Conservation (phyloP, 306 rosid species). For the Quercus wislizeni region DNA sequence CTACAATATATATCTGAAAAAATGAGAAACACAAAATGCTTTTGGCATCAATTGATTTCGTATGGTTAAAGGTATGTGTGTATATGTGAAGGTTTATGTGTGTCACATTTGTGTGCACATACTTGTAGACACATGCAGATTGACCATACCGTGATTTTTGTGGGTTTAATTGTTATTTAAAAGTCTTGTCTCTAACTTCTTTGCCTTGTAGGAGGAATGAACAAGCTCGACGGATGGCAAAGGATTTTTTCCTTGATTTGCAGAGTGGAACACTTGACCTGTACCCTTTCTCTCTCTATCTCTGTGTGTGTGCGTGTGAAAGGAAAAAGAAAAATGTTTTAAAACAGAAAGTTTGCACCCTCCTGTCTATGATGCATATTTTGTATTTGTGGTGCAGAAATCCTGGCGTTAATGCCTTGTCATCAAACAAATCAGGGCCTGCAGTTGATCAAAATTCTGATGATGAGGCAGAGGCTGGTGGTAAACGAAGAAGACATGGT, state of each 20-base stretch:
- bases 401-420: constrained; percentile 67
- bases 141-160: background rate
- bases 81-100: background rate
- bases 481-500: constrained; percentile 71
- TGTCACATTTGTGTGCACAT: background rate
- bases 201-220: constrained; percentile 82
- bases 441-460: constrained; percentile 86
- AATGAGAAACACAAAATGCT: background rate
- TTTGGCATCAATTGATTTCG: constrained; percentile 8
- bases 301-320: background rate
- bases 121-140: background rate
- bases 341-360: background rate
- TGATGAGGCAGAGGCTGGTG: constrained; percentile 72
- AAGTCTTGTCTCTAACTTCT: constrained; percentile 7
- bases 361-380: constrained; percentile 13
- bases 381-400: constrained; percentile 45
- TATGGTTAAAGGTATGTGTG: background rate
- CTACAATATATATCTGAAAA: constrained; percentile 7
- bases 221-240: constrained; percentile 74
- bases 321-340: background rate
- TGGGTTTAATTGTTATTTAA: background rate
- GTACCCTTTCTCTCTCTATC: constrained; percentile 46
- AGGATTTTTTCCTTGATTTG: constrained; percentile 83
- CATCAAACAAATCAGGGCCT: constrained; percentile 69
- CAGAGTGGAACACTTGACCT: constrained; percentile 83